These are phyloP conservation scores for Corymbia citriodora DNA, from an alignment of 441 rosid species.

Conservation along the genomic window DNA sequence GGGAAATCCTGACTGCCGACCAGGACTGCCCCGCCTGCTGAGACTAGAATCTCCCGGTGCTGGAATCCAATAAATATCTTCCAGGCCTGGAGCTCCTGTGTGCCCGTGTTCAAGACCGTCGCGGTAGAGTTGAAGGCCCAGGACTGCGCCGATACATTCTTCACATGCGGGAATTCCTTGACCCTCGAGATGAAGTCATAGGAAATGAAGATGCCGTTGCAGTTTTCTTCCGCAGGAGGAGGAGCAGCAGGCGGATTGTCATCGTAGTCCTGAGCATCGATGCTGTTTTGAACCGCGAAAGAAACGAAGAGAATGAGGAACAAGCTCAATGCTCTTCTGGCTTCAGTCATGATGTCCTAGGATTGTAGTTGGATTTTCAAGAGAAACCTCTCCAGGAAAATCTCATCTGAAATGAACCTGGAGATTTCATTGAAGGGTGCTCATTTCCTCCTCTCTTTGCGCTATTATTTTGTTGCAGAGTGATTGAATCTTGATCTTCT, in stretches of 20 bases:
- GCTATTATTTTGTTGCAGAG: neutral
- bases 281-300: neutral
- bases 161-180: constrained; percentile 5
- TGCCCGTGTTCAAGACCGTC: constrained; percentile 3
- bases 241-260: neutral
- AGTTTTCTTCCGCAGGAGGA: neutral
- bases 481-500: neutral
- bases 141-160: constrained; percentile 1
- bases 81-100: constrained; percentile 4
- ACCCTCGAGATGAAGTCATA: neutral
- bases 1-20: neutral
- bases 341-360: neutral
- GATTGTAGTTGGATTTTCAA: neutral
- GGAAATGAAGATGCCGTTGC: constrained; percentile 5
- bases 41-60: constrained; percentile 11
- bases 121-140: constrained; percentile 8
- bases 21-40: neutral
- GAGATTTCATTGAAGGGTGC: neutral
- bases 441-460: neutral
- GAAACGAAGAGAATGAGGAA: neutral
- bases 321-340: neutral
- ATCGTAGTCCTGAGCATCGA: neutral
- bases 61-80: constrained; percentile 15
- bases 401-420: neutral
- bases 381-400: neutral